A percentile compares a stretch with the other conserved stretches of the same genome.
phyloP scores from a whole-genome alignment of 805 yeast genomes.

The Maudiozyma pseudohumilis region DNA sequence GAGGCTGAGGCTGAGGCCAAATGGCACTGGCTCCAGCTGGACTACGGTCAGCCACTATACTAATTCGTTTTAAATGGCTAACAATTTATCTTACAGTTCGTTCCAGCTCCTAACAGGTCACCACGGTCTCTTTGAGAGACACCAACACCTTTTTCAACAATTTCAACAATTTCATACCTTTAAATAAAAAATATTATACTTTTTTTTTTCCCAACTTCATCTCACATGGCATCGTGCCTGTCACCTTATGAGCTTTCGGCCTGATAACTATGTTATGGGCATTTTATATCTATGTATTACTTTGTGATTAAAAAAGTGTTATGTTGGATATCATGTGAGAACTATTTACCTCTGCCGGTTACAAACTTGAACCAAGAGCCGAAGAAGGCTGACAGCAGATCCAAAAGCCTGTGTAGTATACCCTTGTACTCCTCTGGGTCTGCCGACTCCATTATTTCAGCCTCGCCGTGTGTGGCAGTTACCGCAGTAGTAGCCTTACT shows the following conservation, averaged over 20 bases:
- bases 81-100: background rate
- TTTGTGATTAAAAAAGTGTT: no score
- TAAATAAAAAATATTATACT: background rate
- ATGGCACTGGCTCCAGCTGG: slow-evolving; percentile 23
- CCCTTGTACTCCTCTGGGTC: slow-evolving; percentile 5
- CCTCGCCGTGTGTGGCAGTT: background rate
- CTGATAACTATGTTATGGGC: background rate
- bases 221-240: background rate
- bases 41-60: slow-evolving; percentile 22
- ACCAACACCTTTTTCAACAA: background rate
- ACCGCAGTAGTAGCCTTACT: background rate
- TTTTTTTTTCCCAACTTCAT: background rate
- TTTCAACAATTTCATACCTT: background rate
- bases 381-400: slow-evolving; percentile 5
- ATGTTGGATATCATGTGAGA: no score
- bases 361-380: slow-evolving; percentile 7
- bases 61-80: slow-evolving; percentile 3
- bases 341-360: background rate
- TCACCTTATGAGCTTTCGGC: background rate
- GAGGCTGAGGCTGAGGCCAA: slow-evolving; percentile 22
- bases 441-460: background rate
- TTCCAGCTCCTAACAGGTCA: background rate
- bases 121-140: background rate
- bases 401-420: slow-evolving; percentile 5
- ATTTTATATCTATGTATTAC: background rate